Evolutionary conservation across 106 monocot genomes (phyloP).

Genomic region (Vanilla planifolia): DNA sequence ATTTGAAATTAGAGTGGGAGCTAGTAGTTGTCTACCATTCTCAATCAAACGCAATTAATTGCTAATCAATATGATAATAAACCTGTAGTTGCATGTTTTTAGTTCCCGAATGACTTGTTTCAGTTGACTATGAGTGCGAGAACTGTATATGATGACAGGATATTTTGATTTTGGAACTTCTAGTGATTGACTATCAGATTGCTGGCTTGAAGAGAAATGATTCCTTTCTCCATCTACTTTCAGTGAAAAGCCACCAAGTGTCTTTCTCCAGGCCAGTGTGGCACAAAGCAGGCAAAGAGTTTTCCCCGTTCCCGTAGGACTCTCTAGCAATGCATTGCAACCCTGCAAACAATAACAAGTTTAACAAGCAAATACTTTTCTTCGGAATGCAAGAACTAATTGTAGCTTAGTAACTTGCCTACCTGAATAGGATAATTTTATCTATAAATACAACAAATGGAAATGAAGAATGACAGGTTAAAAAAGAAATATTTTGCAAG

Average conservation of each 20-base stretch:
- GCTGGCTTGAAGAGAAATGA: conserved; percentile 27
- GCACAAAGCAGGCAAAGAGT: conserved; percentile 87
- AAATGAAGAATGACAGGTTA: no score
- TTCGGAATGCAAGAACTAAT: no score
- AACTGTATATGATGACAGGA: conserved; percentile 85
- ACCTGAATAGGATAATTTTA: no score
- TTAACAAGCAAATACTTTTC: no score
- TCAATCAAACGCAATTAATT: not conserved
- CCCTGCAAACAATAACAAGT: no score
- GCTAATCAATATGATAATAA: not conserved
- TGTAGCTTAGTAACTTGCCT: no score
- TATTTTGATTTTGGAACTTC: conserved; percentile 24
- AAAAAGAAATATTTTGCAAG: no score
- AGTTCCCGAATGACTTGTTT: conserved; percentile 91
- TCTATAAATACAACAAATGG: no score
- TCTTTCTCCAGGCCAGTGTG: conserved; percentile 86
- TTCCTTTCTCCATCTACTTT: conserved; percentile 11
- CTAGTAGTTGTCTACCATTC: not conserved
- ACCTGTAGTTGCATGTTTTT: conserved; percentile 81
- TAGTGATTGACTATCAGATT: conserved; percentile 26
- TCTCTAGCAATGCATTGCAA: conserved; percentile 86
- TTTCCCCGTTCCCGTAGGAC: conserved; percentile 95
- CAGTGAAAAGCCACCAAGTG: conserved; percentile 47
- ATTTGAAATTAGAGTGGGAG: not conserved
- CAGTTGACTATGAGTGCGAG: conserved; percentile 94